A percentile compares a stretch with the other conserved stretches of the same genome.
phyloP scores from a whole-genome alignment of 225 moss, liverwort and hornwort species.

The Asterella californica region DNA sequence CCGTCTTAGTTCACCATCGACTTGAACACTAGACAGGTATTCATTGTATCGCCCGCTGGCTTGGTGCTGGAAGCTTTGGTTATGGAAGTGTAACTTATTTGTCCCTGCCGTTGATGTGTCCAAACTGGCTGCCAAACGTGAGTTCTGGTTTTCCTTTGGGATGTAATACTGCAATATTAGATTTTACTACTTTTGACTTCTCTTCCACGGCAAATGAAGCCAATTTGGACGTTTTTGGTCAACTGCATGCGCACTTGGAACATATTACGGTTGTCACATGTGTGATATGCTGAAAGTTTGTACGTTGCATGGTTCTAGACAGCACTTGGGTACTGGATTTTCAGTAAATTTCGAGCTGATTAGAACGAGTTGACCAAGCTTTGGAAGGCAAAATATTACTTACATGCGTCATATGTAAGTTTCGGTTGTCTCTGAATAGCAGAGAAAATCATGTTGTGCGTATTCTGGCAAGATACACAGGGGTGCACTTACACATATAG shows the following conservation, averaged over 20 bases:
- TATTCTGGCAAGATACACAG: background rate
- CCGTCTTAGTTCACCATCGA: background rate
- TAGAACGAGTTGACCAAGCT: no score
- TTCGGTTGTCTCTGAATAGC: no score
- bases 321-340: background rate
- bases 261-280: background rate
- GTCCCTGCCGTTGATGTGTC: background rate
- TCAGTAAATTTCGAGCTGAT: no score
- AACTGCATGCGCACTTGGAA: background rate
- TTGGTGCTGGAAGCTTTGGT: background rate
- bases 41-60: background rate
- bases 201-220: background rate
- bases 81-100: background rate
- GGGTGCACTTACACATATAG: background rate
- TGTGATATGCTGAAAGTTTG: background rate
- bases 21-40: background rate
- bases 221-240: background rate
- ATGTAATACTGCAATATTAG: background rate
- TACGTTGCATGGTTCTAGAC: background rate
- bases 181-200: background rate
- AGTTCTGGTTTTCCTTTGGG: background rate
- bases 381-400: no score
- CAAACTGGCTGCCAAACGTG: background rate
- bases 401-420: no score
- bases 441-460: no score